Conservation (phyloP, 768 basidiomycete species). For the Cystofilobasidium bisporidii region DNA sequence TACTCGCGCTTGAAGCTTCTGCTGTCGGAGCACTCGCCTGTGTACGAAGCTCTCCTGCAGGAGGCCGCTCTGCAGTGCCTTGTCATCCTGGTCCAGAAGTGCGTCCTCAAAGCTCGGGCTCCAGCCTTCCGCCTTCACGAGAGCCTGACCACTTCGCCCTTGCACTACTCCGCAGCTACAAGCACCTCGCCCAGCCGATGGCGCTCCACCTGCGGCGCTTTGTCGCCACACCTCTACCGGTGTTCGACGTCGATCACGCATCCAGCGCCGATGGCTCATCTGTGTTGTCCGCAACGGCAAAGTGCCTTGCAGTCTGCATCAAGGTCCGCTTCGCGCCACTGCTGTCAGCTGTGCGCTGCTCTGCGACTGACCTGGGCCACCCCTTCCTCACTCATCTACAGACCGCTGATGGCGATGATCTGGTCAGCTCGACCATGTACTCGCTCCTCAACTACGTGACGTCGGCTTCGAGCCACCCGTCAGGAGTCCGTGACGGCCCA, state of each 20-base stretch:
- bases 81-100: constrained; percentile 76
- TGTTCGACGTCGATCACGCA: constrained; percentile 70
- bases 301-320: constrained; percentile 81
- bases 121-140: too few species aligned
- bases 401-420: constrained; percentile 77
- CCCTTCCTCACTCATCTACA: constrained; percentile 35
- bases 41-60: constrained; percentile 73
- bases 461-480: constrained; percentile 51
- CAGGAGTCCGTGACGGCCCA: constrained; percentile 39
- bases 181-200: constrained; percentile 56
- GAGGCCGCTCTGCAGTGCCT: constrained; percentile 82
- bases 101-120: too few species aligned
- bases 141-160: too few species aligned
- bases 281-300: constrained; percentile 72
- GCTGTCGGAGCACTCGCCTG: constrained; percentile 68
- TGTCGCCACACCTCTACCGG: constrained; percentile 72
- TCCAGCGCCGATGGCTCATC: constrained; percentile 64
- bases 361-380: too few species aligned
- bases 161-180: neutral
- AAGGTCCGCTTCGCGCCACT: constrained; percentile 46
- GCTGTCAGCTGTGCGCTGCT: too few species aligned
- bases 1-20: constrained; percentile 61
- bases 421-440: constrained; percentile 91
- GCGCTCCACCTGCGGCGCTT: constrained; percentile 73
- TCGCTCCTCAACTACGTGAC: constrained; percentile 88